Evolutionary conservation across 2,329 filamentous ascomycete species (phyloP), one percentile per base, ranked within the genome.

Genomic region (Botryosphaeria dothidea): DNA sequence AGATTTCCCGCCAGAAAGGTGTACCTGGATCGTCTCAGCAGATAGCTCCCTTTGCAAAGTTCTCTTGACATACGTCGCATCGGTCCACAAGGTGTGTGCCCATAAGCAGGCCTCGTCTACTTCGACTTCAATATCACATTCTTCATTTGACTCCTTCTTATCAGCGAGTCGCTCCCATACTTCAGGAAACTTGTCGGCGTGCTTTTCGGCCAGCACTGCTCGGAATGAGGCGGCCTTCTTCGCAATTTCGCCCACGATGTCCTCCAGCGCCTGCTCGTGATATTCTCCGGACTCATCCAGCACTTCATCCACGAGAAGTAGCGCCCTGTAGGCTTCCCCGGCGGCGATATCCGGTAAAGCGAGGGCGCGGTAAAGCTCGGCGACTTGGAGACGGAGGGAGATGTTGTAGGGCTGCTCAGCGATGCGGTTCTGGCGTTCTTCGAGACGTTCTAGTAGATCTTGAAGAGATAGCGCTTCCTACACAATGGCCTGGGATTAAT

Each of bases 331-430:
- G 4, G 92, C 92, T 81, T 97, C 93, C 36, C 92, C 92, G 11
- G 90, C 89, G 4, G 93, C 93, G 43, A 99, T 86, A 76, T 99
- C 95, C 0, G 92, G 92, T 76, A 97, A 98, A 41, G 88, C 92
- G 52, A 97, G 83, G 51, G 87, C 82, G 17, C 88, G 85, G 76
- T 97, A 88, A 46, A 90, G 82, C 36, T 85, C 80, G 25, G 92
- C 92, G 34, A 93, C 87, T 68, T 90, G 84, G 7, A 90, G 80
- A 23, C 77, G 74, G 54, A 73, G 71, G 23, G 66, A 31, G 51
- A 79, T 74, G 66, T 77, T 80, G 67, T 80, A 80, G 8, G 78
- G 77, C 5, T 71, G 67, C 19, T 70, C 65, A 8, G 46, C 25
- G 34, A 65, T 29, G 5, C 11, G 23, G 45, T 21, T 27, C 11